Evolutionary conservation across 306 rosid genomes (phyloP).

Genomic region (Medicago ruthenica): DNA sequence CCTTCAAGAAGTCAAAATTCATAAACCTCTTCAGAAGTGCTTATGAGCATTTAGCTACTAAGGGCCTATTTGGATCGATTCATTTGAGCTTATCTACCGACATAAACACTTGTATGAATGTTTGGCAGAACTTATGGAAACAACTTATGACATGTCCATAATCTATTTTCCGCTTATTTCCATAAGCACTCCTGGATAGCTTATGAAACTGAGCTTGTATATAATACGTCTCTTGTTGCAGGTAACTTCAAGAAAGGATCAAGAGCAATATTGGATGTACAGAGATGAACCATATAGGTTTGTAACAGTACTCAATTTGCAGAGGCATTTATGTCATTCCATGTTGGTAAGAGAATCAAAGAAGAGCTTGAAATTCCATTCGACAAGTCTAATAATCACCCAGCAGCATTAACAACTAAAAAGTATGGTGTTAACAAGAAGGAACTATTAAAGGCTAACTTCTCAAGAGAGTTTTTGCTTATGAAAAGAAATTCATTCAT

Average conservation of each 20-base stretch:
- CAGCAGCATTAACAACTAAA: slow-evolving; percentile 37
- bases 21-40: not conserved
- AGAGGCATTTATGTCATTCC: not conserved
- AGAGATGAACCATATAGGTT: not conserved
- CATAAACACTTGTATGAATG: not conserved
- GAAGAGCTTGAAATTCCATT: not conserved
- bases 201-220: no score
- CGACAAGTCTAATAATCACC: not conserved
- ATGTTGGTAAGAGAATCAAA: not conserved
- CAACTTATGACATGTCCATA: no score
- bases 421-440: slow-evolving; percentile 53
- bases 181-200: no score
- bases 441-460: slow-evolving; percentile 59
- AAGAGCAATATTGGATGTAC: not conserved
- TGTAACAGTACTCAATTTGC: not conserved
- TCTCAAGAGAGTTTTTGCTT: slow-evolving; percentile 61
- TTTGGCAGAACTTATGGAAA: not conserved
- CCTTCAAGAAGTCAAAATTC: not conserved
- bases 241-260: slow-evolving; percentile 10
- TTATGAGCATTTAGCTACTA: not conserved
- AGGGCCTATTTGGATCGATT: not conserved
- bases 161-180: not conserved
- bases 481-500: slow-evolving; percentile 62
- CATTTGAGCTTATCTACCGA: not conserved
- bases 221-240: not conserved